Percentiles rank a stretch among this genome's conserved stretches.
Conservation (phyloP, 306 rosid species). For the Sechiopsis laciniata region DNA sequence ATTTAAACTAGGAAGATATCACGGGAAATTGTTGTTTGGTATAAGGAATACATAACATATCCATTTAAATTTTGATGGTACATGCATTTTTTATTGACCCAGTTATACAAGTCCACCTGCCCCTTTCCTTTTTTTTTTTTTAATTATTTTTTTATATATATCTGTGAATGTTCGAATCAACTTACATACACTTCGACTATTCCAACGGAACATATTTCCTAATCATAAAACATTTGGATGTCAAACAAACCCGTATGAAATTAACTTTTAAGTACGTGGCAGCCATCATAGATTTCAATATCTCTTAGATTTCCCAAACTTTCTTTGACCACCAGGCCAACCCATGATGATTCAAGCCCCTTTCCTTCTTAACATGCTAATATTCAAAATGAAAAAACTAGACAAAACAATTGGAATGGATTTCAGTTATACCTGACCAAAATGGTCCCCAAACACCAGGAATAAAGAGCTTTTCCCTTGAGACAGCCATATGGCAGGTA, state of each 20-base stretch:
- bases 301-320: too few species aligned
- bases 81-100: not conserved
- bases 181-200: too few species aligned
- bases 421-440: conserved; percentile 75
- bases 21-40: not conserved
- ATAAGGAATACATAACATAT: conserved; percentile 5
- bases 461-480: conserved; percentile 72
- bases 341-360: not conserved
- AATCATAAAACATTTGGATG: too few species aligned
- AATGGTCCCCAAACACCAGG: conserved; percentile 99
- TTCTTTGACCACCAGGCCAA: too few species aligned
- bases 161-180: too few species aligned
- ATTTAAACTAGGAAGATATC: not conserved
- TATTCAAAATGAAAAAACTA: conserved; percentile 5
- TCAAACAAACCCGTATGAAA: too few species aligned
- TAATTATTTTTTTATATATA: too few species aligned
- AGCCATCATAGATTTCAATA: too few species aligned
- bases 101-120: not conserved
- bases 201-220: too few species aligned
- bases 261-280: too few species aligned
- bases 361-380: not conserved
- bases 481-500: conserved; percentile 93
- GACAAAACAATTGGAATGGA: conserved; percentile 5
- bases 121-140: not conserved
- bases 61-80: not conserved